Base-by-base conservation (phyloP, 345 rosid genomes). In the Populus alba region DNA sequence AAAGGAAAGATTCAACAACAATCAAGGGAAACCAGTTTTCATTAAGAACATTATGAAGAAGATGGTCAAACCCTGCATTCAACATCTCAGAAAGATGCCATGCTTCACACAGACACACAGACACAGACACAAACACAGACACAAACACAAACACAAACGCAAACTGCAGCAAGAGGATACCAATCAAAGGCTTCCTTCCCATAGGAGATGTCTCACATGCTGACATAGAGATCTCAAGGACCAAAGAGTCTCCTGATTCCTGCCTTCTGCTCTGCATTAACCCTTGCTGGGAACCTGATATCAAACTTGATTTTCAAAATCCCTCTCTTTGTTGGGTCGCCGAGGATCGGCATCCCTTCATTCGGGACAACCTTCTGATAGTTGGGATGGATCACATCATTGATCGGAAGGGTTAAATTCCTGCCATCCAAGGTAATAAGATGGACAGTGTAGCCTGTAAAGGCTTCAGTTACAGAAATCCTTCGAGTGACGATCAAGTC, bases 381-480 rank as follows among this genome's bases (percentile, higher is more conserved):
- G 20, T 12, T 63, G 6, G 79, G 73, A 47, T 68, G 72, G 37
- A 76, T 53, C 47, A 76, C 72, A 23, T 53, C 39, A 49, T 22
- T 76, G 33, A 66, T n/a, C 0, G 90, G 89, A 63, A 94, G 74
- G 5, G 77, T 77, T 35, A 91, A 83, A 66, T 20, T 82, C 80
- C 94, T 88, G 39, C 95, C 98, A 39, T 94, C 98, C 80, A 94
- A 79, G 37, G 92, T 89, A 33, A 86, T 87, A 63, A 92, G 37
- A 41, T 66, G 75, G 38, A 88, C 25, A 7, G 89, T 85, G 63
- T 83, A 43, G 73, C 97, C 98, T 0, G 92, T 90, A 31, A 92
- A 89, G 37, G 97, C 95, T 16, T 94, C 95, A 53, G 90, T 78
- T 71, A 92, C 83, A 0, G 93, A 72, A 69, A 92, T 75, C 74